Conservation (phyloP, 1,139 yeast genomes). For the Yamadazyma jaroonii region DNA sequence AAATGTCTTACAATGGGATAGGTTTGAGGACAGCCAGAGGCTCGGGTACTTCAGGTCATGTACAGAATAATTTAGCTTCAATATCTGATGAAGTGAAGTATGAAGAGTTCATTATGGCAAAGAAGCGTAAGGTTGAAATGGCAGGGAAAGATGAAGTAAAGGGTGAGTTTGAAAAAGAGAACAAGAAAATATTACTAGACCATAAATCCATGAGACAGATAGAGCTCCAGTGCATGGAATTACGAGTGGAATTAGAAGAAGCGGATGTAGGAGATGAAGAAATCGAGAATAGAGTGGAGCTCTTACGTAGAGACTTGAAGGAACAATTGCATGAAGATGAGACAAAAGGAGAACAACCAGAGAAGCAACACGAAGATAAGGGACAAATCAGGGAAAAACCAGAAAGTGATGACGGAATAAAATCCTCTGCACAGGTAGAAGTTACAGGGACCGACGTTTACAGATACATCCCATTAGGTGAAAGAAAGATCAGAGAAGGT, state of each 20-base stretch:
- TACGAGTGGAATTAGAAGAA: slow-evolving; percentile 56
- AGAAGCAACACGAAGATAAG: slow-evolving; percentile 1
- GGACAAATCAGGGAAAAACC: too few relatives aligned
- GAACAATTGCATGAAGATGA: neutral
- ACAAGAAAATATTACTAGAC: slow-evolving; percentile 29
- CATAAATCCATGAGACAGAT: slow-evolving; percentile 50
- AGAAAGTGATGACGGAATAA: too few relatives aligned
- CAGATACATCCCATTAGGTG: too few relatives aligned
- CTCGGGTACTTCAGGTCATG: slow-evolving; percentile 69
- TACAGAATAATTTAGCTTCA: slow-evolving; percentile 50
- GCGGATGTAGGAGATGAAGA: slow-evolving; percentile 29
- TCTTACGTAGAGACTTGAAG: slow-evolving; percentile 3
- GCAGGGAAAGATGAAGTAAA: slow-evolving; percentile 16
- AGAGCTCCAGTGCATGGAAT: slow-evolving; percentile 55
- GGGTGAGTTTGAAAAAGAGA: slow-evolving; percentile 15
- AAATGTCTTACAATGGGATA: slow-evolving; percentile 36
- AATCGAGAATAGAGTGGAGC: slow-evolving; percentile 15
- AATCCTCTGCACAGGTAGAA: too few relatives aligned
- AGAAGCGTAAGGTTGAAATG: slow-evolving; percentile 19
- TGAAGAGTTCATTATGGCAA: slow-evolving; percentile 10
- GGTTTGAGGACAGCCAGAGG: slow-evolving; percentile 51
- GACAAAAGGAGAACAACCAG: neutral
- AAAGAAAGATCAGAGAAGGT: too few relatives aligned
- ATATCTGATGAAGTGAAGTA: slow-evolving; percentile 11
- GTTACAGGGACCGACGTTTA: too few relatives aligned